Base-by-base conservation (phyloP, 2,329 filamentous ascomycete genomes). In the Xenosphaeropsis pyriputrescens region DNA sequence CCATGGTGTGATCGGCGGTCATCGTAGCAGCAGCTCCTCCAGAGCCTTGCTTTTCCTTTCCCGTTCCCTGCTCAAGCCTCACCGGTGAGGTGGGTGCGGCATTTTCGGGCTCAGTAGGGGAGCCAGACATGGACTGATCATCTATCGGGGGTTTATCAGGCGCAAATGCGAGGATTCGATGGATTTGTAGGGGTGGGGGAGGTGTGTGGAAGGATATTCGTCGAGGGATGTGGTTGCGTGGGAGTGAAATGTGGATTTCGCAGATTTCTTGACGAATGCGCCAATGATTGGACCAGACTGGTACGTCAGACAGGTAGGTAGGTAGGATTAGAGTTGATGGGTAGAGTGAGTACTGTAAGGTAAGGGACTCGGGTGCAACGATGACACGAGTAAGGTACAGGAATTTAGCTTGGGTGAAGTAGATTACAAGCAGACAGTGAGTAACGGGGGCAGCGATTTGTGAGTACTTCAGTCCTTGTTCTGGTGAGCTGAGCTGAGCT, bases 61-160 rank as follows among this genome's bases (percentile, higher is more conserved):
- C 22, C 33, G 17, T n/a, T 18, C 16, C 18, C 39, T 45, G 47
- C 38, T 44, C 45, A 45, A 39, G 38, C 42, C 42, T 55, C 47
- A 53, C 46, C 48, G 43, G 36, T 35, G 37, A 43, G 45, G 52
- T 45, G 47, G 47, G 42, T 48, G 50, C 47, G 50, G 50, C 50
- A 55, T 54, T 50, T 49, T 45, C 48, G 47, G 50, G 42, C 46
- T 51, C 52, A 50, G 48, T 41, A 45, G 43, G 47, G 43, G 48
- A 47, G 38, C 42, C 51, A 48, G 52, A 50, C 53, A 56, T 56
- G 53, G 51, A 51, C 51, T 46, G 48, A 43, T 46, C 53, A 56
- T 56, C 44, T 53, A 55, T 54, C 47, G 51, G 51, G 41, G 47
- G 45, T 41, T 46, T 34, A 35, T 26, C 22, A 26, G 22, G 22